Evolutionary conservation across 768 basidiomycete genomes (phyloP), one percentile per base, ranked within the genome.

Genomic region (Russula griseocarnosa): DNA sequence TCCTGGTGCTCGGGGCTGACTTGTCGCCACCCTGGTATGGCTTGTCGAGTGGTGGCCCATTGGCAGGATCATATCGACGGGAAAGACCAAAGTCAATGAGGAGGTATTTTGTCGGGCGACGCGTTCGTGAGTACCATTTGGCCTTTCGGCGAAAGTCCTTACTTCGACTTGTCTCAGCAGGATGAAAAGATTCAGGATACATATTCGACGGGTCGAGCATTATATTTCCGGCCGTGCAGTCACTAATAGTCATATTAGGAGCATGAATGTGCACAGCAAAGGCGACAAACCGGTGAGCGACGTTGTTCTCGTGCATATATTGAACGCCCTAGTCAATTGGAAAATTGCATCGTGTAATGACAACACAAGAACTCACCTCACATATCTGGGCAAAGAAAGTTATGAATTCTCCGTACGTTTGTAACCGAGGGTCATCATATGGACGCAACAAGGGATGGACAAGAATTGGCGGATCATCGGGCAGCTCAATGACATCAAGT

Each of bases 331-430:
- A 24, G 14, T 38, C 38, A 16, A 38, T 38, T 38, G 13, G 14
- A 16, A 5, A 14, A 38, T 38, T 38, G 16, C 38, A 16, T 16
- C 38, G 38, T 5, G 18, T 7, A 3, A 58, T 26, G 3, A 40
- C 5, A 14, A 5, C 38, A 38, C 36, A 20, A 1, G 11, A 5
- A 42, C 64, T 2, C 22, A 76, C 78, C 70, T 78, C 77, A 26
- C 78, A 70, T 0, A 76, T 40, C 53, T 79, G 77, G 0, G 65
- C 34, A 16, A 75, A 66, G 57, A 71, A 76, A 10, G 71, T 72
- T 0, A 79, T 54, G 1, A 69, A 72, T 64, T 79, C 78, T 0
- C 78, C 76, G 1, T 75, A 60, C 0, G 75, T 77, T 18, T 69
- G 63, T 52, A 79, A 73, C 0, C 28, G 68, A 0, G 77, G 77